Evolutionary conservation across 176 grass and related monocot species (phyloP), one percentile per base, ranked within the genome.

Genomic region (Tillandsia leiboldiana): DNA sequence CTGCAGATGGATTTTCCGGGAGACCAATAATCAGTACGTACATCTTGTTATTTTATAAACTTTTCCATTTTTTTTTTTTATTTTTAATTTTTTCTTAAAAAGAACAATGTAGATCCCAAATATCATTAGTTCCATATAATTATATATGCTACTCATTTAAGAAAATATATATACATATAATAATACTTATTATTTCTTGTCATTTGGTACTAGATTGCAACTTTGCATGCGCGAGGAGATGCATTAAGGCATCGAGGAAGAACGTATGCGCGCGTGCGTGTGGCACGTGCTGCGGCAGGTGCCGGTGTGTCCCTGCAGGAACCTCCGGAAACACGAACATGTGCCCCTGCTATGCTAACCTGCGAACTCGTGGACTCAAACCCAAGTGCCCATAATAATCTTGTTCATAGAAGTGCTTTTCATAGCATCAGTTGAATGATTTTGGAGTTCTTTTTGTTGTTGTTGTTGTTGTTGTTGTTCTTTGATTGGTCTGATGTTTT

Each of bases 181-280:
- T 5, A 33, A 33, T 0, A 33, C 29, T 5, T 5, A 33, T 67
- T 13, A 17, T 51, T 75, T 75, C 5, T 12, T 49, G 50, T n/a
- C 29, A 64, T 66, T 26, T 49, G 50, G 10, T 76, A 3, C 58
- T 49, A 76, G 73, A 76, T 76, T 76, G 73, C 12, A 23, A 76
- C 61, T 76, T 76, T 76, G 73, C 73, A 48, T 76, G 73, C 47
- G 58, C 73, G 28, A 76, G 73, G 48, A 76, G 73, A 50, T 76
- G 73, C 51, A 1, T 51, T 1, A 42, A 54, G 63, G 73, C 73
- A 54, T 76, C 73, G 8, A 68, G 73, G 53, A 61, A 63, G 63
- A 76, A 68, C 22, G 20, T 67, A 27, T 76, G 73, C 62, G 53
- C 48, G 33, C 58, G 73, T 67, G 74, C 74, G 23, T 77, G 74